phyloP scores from a whole-genome alignment of 225 moss, liverwort and hornwort species.

The Neckera pumila region DNA sequence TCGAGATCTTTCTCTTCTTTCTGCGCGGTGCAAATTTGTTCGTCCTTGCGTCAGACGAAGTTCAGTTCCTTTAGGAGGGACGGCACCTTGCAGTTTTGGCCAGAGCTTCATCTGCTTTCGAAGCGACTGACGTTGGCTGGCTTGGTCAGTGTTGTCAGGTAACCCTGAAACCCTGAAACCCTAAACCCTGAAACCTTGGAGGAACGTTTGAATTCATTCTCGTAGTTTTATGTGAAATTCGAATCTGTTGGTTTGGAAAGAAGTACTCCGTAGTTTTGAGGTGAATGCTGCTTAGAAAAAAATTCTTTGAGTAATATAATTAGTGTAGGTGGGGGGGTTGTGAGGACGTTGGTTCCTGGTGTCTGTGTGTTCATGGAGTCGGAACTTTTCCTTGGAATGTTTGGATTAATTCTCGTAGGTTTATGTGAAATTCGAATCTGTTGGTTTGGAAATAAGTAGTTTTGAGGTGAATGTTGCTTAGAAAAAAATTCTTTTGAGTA shows the following conservation, averaged over 20 bases:
- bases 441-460: neutral
- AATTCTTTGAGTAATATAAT: neutral
- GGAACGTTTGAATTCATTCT: neutral
- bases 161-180: neutral
- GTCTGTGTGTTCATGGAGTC: no score
- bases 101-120: neutral
- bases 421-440: neutral
- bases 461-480: neutral
- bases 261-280: no score
- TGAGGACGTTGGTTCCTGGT: no score
- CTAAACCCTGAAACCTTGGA: neutral
- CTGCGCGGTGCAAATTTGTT: neutral
- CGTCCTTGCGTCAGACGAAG: neutral
- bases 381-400: neutral
- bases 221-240: no score
- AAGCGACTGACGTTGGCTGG: neutral
- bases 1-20: neutral
- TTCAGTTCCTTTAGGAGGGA: neutral
- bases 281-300: neutral
- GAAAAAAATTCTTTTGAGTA: no score
- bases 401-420: neutral
- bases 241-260: neutral
- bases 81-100: neutral
- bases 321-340: no score
- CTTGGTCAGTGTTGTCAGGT: neutral